phyloP scores from a whole-genome alignment of 352 stramenopile genomes.

The Phytophthora rubi region DNA sequence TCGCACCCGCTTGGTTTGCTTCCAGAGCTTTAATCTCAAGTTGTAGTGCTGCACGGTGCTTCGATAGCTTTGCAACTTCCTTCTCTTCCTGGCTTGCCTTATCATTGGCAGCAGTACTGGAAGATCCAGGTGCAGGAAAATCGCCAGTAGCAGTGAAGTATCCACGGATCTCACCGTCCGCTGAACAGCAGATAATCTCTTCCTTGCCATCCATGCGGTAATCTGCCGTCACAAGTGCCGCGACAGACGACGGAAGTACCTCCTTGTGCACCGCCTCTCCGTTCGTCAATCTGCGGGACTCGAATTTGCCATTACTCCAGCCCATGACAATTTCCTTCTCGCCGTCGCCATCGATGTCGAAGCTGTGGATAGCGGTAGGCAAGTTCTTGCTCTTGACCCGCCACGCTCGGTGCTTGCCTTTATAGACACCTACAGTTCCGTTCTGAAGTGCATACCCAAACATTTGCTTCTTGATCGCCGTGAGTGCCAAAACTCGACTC shows the following conservation, averaged over 20 bases:
- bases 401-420: conserved; percentile 87
- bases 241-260: conserved; percentile 64
- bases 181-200: conserved; percentile 89
- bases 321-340: conserved; percentile 90
- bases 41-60: conserved; percentile 75
- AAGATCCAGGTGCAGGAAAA: conserved; percentile 33
- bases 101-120: conserved; percentile 37
- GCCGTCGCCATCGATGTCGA: conserved; percentile 92
- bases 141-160: conserved; percentile 62
- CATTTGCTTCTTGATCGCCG: conserved; percentile 69
- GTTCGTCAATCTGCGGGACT: conserved; percentile 72
- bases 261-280: conserved; percentile 89
- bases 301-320: conserved; percentile 92
- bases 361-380: conserved; percentile 79
- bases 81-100: conserved; percentile 68
- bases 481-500: conserved; percentile 73
- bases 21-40: conserved; percentile 84
- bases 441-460: conserved; percentile 92
- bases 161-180: conserved; percentile 81
- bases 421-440: conserved; percentile 94
- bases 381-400: conserved; percentile 93
- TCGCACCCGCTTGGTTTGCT: conserved; percentile 34
- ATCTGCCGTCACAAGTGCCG: conserved; percentile 79
- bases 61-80: conserved; percentile 83
- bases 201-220: conserved; percentile 90